Evolutionary conservation across 208 protist genomes (phyloP).

Genomic region (Trypanosoma boissoni): DNA sequence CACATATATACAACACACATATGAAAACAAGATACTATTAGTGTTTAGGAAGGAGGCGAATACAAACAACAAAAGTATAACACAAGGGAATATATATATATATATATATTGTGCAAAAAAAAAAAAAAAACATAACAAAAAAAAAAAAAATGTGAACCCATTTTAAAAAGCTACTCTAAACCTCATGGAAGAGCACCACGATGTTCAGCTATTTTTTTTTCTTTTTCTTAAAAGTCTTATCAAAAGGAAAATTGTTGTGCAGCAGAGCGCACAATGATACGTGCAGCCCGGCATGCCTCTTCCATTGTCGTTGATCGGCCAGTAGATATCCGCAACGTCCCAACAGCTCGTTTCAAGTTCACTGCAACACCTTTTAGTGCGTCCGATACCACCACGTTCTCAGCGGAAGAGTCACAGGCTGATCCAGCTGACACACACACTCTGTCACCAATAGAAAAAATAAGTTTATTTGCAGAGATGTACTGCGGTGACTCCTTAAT

Average conservation of each 20-base stretch:
- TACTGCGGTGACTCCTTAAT: slow-evolving; percentile 36
- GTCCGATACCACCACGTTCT: slow-evolving; percentile 51
- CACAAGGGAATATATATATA: too few relatives aligned
- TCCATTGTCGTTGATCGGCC: slow-evolving; percentile 61
- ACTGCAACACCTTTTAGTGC: slow-evolving; percentile 68
- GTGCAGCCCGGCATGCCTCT: slow-evolving; percentile 62
- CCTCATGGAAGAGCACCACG: too few relatives aligned
- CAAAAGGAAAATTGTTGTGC: slow-evolving; percentile 62
- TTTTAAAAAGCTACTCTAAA: not conserved
- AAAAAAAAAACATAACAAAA: not conserved
- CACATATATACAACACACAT: too few relatives aligned
- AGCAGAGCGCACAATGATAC: slow-evolving; percentile 63
- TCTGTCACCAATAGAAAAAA: slow-evolving; percentile 52
- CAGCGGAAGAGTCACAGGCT: slow-evolving; percentile 73
- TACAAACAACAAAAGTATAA: too few relatives aligned
- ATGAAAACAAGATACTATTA: too few relatives aligned
- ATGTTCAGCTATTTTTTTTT: not conserved
- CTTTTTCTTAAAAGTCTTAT: not conserved
- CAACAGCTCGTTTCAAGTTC: slow-evolving; percentile 51
- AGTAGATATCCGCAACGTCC: slow-evolving; percentile 75
- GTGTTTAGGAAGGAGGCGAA: too few relatives aligned
- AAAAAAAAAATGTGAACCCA: not conserved
- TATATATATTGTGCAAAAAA: not conserved
- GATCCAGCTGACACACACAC: slow-evolving; percentile 86
- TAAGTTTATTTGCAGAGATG: slow-evolving; percentile 70